Base-by-base conservation (phyloP, 305 asterid species). In the Euphrasia arctica region DNA sequence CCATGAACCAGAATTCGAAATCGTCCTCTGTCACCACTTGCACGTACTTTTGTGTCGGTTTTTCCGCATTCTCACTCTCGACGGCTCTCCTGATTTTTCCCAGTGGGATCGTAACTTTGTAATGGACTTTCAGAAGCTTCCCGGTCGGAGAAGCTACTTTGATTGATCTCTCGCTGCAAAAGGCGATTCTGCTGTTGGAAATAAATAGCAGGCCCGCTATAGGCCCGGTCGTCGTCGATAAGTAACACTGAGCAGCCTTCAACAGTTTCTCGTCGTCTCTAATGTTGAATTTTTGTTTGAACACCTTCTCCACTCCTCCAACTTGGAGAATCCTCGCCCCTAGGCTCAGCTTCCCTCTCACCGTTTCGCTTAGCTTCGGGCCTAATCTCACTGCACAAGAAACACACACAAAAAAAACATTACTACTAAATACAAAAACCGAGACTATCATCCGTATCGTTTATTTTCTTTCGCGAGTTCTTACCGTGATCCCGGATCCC, bases 131-230 rank as follows among this genome's bases (percentile, higher is more conserved):
- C 9, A 62, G 69, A 5, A 48, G 54, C 65, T 77, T 67, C 60
- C 76, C 78, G 25, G 71, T 51, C 28, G 76, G 66, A 49, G 82
- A 76, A 41, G 69, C 36, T 62, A 72, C 9, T 70, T 77, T 74
- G 22, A 74, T 77, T 25, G 78, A 74, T 70, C 78, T 74, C 42
- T 77, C 78, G 31, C 85, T 80, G 70, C 78, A 74, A 66, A 80
- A 80, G 36, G 80, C 70, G 56, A 80, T 54, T 66, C 74, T 74
- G 6, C 57, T 12, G 12, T 72, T 74, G 2, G 82, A 80, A 45
- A 72, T 42, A 56, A 80, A 74, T 28, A 74, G 74, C 0, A 74
- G 51, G 1, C 82, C 78, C 10, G 80, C 75, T 50, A 78, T 74
- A 9, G 80, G 78, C 49, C 85, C 82, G 5, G 73, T 66, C 27